Base-by-base conservation (phyloP, 495 filamentous ascomycete species). In the Xylaria grammica region DNA sequence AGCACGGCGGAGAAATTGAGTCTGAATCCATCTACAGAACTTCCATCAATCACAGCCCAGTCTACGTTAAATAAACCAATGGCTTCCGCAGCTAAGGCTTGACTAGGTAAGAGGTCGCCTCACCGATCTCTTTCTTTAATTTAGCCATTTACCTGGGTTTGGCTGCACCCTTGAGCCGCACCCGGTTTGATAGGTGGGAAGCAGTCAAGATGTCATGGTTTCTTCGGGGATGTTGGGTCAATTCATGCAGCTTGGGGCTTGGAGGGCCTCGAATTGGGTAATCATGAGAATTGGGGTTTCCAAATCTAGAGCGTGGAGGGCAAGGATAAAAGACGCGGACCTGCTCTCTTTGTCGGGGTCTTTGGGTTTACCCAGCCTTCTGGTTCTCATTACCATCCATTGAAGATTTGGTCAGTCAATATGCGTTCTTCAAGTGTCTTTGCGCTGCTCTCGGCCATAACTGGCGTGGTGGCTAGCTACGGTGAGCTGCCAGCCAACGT, bases 401-500 rank as follows among this genome's bases (percentile, higher is more conserved):
- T 44, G 38, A 38, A 50, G 22, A 8, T 38, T 20, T 2, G n/a
- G 19, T 38, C 29, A 19, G 32, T 54, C 36, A 53, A 52, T 10
- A 65, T 65, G 63, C 63, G 63, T 54, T 24, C 46, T 17, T 65
- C 56, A 24, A 65, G 11, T 46, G 38, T 76, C 27, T 42, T 60
- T n/a, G 24, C 68, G 48, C 62, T 72, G 11, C 56, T 63, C 19
- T 61, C 64, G 10, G 65, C 55, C 19, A 20, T 54, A 0, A 53
- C 56, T n/a, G 54, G 56, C 1, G 65, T 63, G 11, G 15, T 69
- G 0, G 56, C 24, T 8, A 46, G 63, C 24, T 30, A 55, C 49
- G 30, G 55, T 11, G 68, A 74, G 48, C 62, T 73, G 1, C 70
- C 72, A 9, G 44, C 66, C 13, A 67, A 66, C 29, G 60, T 74